These are phyloP conservation scores for Uronychia binucleata DNA, from an alignment of 73 alveolate species.

Conservation along the genomic window DNA sequence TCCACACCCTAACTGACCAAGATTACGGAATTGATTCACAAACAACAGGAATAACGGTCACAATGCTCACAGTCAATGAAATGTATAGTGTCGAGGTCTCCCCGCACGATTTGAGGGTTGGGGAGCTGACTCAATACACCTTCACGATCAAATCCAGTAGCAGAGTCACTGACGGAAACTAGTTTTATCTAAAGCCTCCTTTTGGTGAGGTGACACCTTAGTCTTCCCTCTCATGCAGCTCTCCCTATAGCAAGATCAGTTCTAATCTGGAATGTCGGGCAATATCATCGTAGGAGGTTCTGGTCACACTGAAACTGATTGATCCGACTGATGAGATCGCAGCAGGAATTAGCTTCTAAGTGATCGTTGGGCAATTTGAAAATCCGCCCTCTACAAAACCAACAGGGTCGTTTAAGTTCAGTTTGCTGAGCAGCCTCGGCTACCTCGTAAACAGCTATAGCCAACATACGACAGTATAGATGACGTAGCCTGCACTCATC, in stretches of 20 bases:
- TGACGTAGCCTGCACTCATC: neutral
- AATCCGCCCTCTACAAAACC: neutral
- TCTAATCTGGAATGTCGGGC: neutral
- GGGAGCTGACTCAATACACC: neutral
- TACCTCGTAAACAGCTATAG: neutral
- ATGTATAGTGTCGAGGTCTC: neutral
- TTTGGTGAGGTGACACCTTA: neutral
- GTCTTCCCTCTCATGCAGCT: neutral
- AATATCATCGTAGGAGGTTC: neutral
- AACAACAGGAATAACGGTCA: neutral
- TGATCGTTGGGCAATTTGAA: neutral
- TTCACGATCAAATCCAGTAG: neutral
- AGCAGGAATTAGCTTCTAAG: neutral
- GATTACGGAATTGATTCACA: constrained; percentile 22
- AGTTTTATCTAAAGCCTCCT: neutral
- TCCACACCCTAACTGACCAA: neutral
- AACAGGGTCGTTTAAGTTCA: neutral
- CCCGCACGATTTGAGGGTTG: neutral
- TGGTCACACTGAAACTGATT: neutral
- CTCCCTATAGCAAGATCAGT: neutral
- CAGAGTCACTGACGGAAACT: neutral
- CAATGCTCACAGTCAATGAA: neutral
- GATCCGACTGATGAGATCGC: neutral
- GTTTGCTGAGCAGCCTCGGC: neutral
- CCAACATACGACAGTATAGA: neutral